phyloP scores from a whole-genome alignment of 1,284 basidiomycete species.

The Leucoagaricus sp. region DNA sequence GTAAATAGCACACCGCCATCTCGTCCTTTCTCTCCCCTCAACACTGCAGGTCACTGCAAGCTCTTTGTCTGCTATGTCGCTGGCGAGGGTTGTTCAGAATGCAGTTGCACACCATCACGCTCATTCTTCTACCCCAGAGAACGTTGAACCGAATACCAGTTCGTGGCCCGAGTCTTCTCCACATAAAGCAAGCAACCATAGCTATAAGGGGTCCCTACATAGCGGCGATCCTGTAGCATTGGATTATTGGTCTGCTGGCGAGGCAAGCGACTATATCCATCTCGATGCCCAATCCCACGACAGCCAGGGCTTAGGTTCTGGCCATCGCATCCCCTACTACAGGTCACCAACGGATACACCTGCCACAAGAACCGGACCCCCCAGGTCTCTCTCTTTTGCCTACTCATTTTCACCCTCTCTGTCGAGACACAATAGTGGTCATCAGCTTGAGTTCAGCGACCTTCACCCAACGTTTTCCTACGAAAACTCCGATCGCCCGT shows the following conservation, averaged over 20 bases:
- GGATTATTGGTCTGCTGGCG: neutral
- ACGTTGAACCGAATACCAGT: neutral
- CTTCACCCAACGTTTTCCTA: slow-evolving; percentile 19
- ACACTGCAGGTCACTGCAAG: neutral
- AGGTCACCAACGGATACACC: slow-evolving; percentile 49
- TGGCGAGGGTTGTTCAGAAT: slow-evolving; percentile 16
- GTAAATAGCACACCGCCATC: neutral
- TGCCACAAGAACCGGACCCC: slow-evolving; percentile 68
- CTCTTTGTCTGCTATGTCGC: slow-evolving; percentile 17
- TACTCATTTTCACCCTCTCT: slow-evolving; percentile 54
- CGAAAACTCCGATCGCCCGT: slow-evolving; percentile 28
- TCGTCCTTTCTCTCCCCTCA: neutral
- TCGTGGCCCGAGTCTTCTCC: neutral
- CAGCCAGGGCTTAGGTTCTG: slow-evolving; percentile 11
- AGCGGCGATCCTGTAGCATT: neutral
- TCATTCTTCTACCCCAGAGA: neutral
- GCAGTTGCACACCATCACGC: neutral
- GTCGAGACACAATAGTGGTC: slow-evolving; percentile 22
- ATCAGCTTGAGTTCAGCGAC: slow-evolving; percentile 26
- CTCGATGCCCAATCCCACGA: neutral
- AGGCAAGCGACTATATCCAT: neutral
- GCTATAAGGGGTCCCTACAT: neutral
- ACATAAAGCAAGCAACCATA: neutral
- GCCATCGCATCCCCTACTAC: slow-evolving; percentile 13
- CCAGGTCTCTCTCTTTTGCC: slow-evolving; percentile 68